These are phyloP conservation scores for Alternaria conjuncta DNA, from an alignment of 2,329 filamentous ascomycete species.

Conservation along the genomic window DNA sequence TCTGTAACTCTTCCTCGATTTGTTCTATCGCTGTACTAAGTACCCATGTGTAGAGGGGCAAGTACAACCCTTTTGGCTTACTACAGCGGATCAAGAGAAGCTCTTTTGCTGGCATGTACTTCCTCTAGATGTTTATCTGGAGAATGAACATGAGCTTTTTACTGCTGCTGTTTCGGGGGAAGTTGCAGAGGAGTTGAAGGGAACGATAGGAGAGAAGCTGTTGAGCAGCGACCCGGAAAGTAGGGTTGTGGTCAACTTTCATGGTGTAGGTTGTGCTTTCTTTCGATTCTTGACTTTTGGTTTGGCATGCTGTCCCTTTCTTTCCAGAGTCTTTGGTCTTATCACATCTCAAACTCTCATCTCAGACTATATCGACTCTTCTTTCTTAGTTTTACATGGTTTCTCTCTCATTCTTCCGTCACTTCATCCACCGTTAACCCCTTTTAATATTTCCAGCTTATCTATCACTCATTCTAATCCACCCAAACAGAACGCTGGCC, in stretches of 20 bases:
- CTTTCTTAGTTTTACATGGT: background rate
- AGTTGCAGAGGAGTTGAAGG: constrained; percentile 53
- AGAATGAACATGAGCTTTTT: constrained; percentile 69
- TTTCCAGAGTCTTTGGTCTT: background rate
- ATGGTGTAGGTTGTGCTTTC: constrained; percentile 60
- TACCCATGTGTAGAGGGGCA: constrained; percentile 69
- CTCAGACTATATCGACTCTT: background rate
- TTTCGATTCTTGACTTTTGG: background rate
- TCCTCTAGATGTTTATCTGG: constrained; percentile 75
- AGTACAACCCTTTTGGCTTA: constrained; percentile 82
- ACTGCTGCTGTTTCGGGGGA: constrained; percentile 46
- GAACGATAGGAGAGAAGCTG: constrained; percentile 58
- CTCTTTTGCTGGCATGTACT: constrained; percentile 92
- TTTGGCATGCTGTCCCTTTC: background rate
- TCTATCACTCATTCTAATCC: constrained; percentile 7
- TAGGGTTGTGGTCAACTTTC: constrained; percentile 65
- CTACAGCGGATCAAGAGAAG: constrained; percentile 75
- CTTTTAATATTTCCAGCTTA: constrained; percentile 14
- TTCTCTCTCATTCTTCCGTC: background rate
- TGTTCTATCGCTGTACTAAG: background rate
- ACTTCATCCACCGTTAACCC: background rate
- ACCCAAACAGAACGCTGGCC: constrained; percentile 75
- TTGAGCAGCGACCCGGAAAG: constrained; percentile 59
- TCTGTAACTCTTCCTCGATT: background rate
- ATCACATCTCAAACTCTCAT: background rate